These are phyloP conservation scores for Naganishia antarctica DNA, from an alignment of 768 basidiomycete genomes.

Conservation along the genomic window DNA sequence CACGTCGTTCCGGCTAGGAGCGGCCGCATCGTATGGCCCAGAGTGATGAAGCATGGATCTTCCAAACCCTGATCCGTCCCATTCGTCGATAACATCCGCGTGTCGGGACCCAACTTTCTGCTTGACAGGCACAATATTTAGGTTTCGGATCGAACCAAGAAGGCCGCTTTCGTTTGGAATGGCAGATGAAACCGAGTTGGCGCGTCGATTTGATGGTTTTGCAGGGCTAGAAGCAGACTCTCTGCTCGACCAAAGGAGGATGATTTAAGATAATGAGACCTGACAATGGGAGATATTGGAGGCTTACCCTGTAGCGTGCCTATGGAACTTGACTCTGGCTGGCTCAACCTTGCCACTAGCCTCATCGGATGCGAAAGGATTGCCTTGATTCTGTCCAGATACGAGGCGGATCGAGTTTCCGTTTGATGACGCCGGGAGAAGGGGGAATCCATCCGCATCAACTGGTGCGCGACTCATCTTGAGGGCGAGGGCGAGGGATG, in stretches of 20 bases:
- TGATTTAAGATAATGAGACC: no score
- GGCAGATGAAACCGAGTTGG: slow-evolving; percentile 5
- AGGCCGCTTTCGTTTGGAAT: not conserved
- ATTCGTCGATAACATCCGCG: slow-evolving; percentile 48
- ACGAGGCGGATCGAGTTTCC: slow-evolving; percentile 6
- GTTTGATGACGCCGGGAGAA: slow-evolving; percentile 4
- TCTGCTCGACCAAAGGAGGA: not conserved
- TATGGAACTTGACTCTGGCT: slow-evolving; percentile 7
- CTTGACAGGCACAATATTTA: slow-evolving; percentile 15
- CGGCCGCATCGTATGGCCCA: slow-evolving; percentile 49
- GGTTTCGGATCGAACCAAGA: slow-evolving; percentile 1
- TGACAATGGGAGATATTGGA: not conserved
- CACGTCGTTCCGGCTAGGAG: slow-evolving; percentile 40
- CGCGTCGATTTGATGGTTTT: slow-evolving; percentile 9
- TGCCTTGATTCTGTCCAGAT: not conserved
- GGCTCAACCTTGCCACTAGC: not conserved
- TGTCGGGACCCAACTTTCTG: slow-evolving; percentile 35
- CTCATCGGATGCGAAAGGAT: not conserved
- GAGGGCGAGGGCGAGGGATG: no score
- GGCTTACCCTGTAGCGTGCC: slow-evolving; percentile 14
- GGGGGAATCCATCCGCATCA: slow-evolving; percentile 16
- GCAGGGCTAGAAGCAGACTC: not conserved
- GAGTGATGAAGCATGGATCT: slow-evolving; percentile 32
- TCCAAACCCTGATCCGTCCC: slow-evolving; percentile 49
- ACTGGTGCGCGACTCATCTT: not conserved